These are phyloP conservation scores for Tolypocladium tropicale DNA, from an alignment of 2,329 filamentous ascomycete genomes.

Conservation along the genomic window DNA sequence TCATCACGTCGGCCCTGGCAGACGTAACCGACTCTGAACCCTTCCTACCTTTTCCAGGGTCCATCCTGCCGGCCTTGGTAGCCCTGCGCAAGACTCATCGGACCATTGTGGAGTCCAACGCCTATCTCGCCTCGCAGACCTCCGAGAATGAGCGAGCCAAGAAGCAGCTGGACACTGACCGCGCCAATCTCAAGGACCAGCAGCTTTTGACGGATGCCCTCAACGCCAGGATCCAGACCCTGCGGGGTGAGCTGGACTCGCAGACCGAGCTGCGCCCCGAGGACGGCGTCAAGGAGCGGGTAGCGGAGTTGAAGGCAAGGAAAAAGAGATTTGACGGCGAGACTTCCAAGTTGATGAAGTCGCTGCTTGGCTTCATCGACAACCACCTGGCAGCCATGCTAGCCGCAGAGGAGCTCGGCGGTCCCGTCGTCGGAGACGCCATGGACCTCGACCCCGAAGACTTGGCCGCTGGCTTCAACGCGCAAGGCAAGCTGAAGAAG, in stretches of 20 bases:
- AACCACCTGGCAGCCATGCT: conserved; percentile 62
- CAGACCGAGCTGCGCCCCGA: conserved; percentile 48
- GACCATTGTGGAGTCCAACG: conserved; percentile 53
- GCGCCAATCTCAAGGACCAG: conserved; percentile 42
- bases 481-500: conserved; percentile 46
- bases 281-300: conserved; percentile 51
- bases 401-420: conserved; percentile 73
- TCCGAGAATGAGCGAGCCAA: conserved; percentile 30
- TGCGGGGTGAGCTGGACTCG: conserved; percentile 47
- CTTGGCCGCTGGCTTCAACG: conserved; percentile 48
- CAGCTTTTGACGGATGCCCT: conserved; percentile 42
- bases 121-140: conserved; percentile 40
- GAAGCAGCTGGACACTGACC: conserved; percentile 39
- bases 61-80: conserved; percentile 60
- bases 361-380: conserved; percentile 62
- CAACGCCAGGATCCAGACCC: conserved; percentile 44
- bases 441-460: conserved; percentile 53
- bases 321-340: conserved; percentile 51
- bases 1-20: conserved; percentile 57
- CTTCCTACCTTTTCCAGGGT: conserved; percentile 55
- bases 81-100: conserved; percentile 58
- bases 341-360: conserved; percentile 49
- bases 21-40: conserved; percentile 51
- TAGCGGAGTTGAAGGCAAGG: conserved; percentile 49
- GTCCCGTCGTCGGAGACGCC: conserved; percentile 69